These are phyloP conservation scores for Microdochium bolleyi DNA, from an alignment of 2,329 filamentous ascomycete species.

Conservation along the genomic window DNA sequence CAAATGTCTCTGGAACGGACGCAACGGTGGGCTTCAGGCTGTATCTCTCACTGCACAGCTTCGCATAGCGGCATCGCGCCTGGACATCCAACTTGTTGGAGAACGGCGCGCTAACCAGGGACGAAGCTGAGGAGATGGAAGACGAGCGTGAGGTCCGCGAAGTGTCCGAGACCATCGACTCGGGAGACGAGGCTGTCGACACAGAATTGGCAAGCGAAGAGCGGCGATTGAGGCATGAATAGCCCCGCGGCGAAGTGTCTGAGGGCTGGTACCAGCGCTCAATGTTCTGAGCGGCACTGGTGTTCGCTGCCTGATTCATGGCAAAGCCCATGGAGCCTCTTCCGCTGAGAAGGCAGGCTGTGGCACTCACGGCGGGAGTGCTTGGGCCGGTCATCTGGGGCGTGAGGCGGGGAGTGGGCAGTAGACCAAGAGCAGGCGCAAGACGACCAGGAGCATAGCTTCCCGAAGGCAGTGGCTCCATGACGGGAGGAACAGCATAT, in stretches of 20 bases:
- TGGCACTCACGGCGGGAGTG: constrained; percentile 52
- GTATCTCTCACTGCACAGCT: constrained; percentile 48
- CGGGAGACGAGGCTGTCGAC: constrained; percentile 56
- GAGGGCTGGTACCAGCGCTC: constrained; percentile 43
- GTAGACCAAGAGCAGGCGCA: constrained; percentile 44
- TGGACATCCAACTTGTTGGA: constrained; percentile 45
- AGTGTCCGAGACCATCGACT: constrained; percentile 59
- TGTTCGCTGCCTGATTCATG: constrained; percentile 45
- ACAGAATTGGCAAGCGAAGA: constrained; percentile 57
- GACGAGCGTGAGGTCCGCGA: constrained; percentile 56
- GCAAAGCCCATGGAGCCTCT: constrained; percentile 52
- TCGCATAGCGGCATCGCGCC: constrained; percentile 57
- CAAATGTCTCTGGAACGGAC: constrained; percentile 49
- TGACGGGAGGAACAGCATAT: constrained; percentile 30
- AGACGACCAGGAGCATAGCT: constrained; percentile 35
- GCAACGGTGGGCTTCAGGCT: constrained; percentile 43
- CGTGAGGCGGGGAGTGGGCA: constrained; percentile 52
- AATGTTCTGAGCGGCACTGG: constrained; percentile 36
- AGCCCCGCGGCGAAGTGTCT: constrained; percentile 44
- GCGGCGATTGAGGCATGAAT: constrained; percentile 40
- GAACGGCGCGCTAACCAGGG: constrained; percentile 51
- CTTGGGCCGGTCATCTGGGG: constrained; percentile 46
- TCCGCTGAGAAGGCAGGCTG: constrained; percentile 39
- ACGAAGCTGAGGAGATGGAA: constrained; percentile 56
- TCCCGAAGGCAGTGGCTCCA: constrained; percentile 40